Evolutionary conservation across 1,139 yeast genomes (phyloP).

Genomic region (Pneumocystis carinii): DNA sequence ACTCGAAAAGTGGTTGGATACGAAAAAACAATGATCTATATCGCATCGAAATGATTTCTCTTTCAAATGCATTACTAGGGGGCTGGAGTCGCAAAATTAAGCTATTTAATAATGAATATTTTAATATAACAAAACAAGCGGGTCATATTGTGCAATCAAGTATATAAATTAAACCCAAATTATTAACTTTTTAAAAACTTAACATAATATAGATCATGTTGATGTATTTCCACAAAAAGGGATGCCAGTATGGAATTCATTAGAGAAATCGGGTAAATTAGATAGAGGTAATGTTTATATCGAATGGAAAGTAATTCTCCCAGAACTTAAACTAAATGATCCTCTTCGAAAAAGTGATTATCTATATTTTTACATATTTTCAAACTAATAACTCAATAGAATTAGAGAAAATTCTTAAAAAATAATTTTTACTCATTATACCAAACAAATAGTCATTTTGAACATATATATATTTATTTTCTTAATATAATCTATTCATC

Average conservation of each 20-base stretch:
- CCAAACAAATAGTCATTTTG: too few species aligned
- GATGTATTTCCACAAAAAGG: constrained; percentile 63
- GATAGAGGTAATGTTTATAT: constrained; percentile 1
- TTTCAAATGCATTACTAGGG: constrained; percentile 57
- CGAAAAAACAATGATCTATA: constrained; percentile 60
- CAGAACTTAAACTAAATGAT: constrained; percentile 25
- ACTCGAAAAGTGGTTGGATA: constrained; percentile 66
- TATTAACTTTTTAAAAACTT: not conserved
- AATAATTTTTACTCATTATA: not conserved
- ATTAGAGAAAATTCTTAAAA: not conserved
- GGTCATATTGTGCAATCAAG: constrained; percentile 48
- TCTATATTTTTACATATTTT: not conserved
- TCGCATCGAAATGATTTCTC: constrained; percentile 63
- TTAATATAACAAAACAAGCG: constrained; percentile 34
- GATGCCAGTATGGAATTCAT: constrained; percentile 47
- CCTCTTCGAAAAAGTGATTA: constrained; percentile 25
- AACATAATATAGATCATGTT: constrained; percentile 28
- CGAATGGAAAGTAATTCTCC: constrained; percentile 4
- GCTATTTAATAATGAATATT: constrained; percentile 46
- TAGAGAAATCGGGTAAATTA: not conserved
- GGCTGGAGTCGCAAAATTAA: constrained; percentile 60
- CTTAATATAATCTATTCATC: too few species aligned
- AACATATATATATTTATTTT: too few species aligned
- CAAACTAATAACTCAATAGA: not conserved
- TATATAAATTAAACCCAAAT: not conserved